Percentiles rank a stretch among this genome's conserved stretches.
Conservation (phyloP, 257 asterid species). For the Jacaranda mimosifolia region DNA sequence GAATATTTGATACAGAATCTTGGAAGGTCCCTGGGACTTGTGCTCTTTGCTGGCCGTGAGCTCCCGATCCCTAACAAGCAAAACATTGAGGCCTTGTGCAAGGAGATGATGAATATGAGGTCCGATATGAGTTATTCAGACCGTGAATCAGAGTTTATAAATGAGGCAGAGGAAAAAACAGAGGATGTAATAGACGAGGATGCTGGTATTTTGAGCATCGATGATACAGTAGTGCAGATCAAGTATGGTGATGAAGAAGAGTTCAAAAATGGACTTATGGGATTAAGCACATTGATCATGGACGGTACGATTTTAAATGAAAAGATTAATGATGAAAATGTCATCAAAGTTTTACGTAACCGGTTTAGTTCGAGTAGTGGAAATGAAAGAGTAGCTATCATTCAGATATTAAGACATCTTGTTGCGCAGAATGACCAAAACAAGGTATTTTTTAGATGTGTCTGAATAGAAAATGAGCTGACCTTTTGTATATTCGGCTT, state of each 20-base stretch:
- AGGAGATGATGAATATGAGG: slow-evolving; percentile 55
- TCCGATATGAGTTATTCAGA: slow-evolving; percentile 41
- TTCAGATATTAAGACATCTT: slow-evolving; percentile 53
- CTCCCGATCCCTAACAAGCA: slow-evolving; percentile 47
- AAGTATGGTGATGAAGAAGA: slow-evolving; percentile 51
- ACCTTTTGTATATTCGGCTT: not conserved
- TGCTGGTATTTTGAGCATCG: slow-evolving; percentile 40
- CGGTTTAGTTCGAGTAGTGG: slow-evolving; percentile 48
- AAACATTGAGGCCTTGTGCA: slow-evolving; percentile 52
- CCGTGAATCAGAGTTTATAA: slow-evolving; percentile 42
- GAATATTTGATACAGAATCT: slow-evolving; percentile 57
- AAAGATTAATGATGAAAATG: slow-evolving; percentile 49
- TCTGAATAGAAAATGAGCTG: not conserved
- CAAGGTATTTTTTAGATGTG: slow-evolving; percentile 47
- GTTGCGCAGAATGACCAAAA: slow-evolving; percentile 38
- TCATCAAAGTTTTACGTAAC: slow-evolving; percentile 46
- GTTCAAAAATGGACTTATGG: slow-evolving; percentile 46
- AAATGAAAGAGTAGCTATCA: slow-evolving; percentile 45
- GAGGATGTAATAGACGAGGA: slow-evolving; percentile 35
- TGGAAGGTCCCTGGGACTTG: slow-evolving; percentile 67
- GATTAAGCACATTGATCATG: slow-evolving; percentile 43
- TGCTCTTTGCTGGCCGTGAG: slow-evolving; percentile 64
- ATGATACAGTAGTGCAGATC: slow-evolving; percentile 51
- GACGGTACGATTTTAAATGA: slow-evolving; percentile 45
- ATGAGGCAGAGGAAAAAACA: slow-evolving; percentile 38